These are phyloP conservation scores for Stachybotrys chartarum DNA, from an alignment of 2,329 filamentous ascomycete genomes.

Conservation along the genomic window DNA sequence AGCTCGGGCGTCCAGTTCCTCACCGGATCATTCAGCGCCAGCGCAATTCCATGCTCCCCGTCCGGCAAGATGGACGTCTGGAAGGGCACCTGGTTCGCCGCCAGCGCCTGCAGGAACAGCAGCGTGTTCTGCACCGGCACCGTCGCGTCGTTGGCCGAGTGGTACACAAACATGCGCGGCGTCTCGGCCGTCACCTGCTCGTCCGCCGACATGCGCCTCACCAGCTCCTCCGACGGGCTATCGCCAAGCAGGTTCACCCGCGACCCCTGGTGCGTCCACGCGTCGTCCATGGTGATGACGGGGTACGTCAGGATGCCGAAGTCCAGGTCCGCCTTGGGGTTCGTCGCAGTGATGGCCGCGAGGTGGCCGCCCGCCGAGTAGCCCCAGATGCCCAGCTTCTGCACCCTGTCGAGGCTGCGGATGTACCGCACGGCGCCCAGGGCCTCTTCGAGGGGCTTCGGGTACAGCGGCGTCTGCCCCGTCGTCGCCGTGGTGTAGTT, in stretches of 20 bases:
- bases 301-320: slow-evolving; percentile 15
- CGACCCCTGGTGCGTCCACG: slow-evolving; percentile 9
- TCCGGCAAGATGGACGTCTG: slow-evolving; percentile 18
- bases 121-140: slow-evolving; percentile 20
- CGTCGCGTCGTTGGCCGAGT: slow-evolving; percentile 17
- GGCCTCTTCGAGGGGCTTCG: slow-evolving; percentile 9
- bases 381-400: slow-evolving; percentile 14
- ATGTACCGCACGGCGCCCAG: slow-evolving; percentile 10
- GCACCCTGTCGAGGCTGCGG: slow-evolving; percentile 6
- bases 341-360: slow-evolving; percentile 11
- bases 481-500: slow-evolving; percentile 9
- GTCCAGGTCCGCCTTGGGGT: slow-evolving; percentile 9
- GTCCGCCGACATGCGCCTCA: slow-evolving; percentile 14
- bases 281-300: slow-evolving; percentile 11
- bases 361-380: slow-evolving; percentile 15
- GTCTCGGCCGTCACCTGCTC: slow-evolving; percentile 13
- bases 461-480: slow-evolving; percentile 10
- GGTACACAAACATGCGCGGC: slow-evolving; percentile 27
- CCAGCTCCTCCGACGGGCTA: slow-evolving; percentile 8
- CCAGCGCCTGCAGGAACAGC: slow-evolving; percentile 17
- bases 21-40: slow-evolving; percentile 14
- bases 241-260: slow-evolving; percentile 11
- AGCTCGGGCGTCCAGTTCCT: slow-evolving; percentile 18
- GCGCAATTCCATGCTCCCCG: slow-evolving; percentile 17
- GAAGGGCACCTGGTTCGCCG: slow-evolving; percentile 11